Evolutionary conservation across 306 rosid genomes (phyloP), one percentile per base, ranked within the genome.

Genomic region (Sicyos edulis): DNA sequence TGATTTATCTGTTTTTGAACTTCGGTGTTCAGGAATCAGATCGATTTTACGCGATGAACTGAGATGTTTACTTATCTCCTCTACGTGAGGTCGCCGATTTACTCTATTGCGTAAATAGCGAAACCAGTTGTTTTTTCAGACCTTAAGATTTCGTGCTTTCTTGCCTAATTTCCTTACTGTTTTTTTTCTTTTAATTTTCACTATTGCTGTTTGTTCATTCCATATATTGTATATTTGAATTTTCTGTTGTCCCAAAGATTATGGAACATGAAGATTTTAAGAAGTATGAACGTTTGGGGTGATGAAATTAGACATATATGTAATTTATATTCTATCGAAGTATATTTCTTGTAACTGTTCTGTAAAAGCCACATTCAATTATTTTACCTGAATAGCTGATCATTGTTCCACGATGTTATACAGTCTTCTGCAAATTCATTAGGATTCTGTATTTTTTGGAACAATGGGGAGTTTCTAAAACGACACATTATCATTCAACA

Each of bases 191-290:
- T 11, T 4, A 6, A 21, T 19, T 21, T 67, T 67, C 12, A 42
- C 71, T 14, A 6, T 67, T 45, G 72, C 50, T 65, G 29, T 1
- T 17, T 20, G 24, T 16, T 6, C 70, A 62, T 63, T 51, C 59
- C 26, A 26, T 54, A 54, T 54, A 12, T 17, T 10, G 52, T 15
- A 16, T 40, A n/a, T 15, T 61, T 32, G 45, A 5, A 6, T 60
- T 61, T 34, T 16, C 69, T 13, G 50, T 16, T 45, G 56, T 67
- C 72, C 11, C 17, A 66, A 20, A 66, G 21, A 47, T 17, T 42
- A 7, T 47, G 54, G 72, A 19, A 66, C 16, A 55, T 9, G 68
- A 78, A 65, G 70, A 78, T 19, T 34, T 42, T 57, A 66, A 65
- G 70, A 59, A n/a, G n/a, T 37, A 2, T 20, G 15, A 10, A 34